Evolutionary conservation across 441 rosid genomes (phyloP), one percentile per base, ranked within the genome.

Genomic region (Capsella rubella): DNA sequence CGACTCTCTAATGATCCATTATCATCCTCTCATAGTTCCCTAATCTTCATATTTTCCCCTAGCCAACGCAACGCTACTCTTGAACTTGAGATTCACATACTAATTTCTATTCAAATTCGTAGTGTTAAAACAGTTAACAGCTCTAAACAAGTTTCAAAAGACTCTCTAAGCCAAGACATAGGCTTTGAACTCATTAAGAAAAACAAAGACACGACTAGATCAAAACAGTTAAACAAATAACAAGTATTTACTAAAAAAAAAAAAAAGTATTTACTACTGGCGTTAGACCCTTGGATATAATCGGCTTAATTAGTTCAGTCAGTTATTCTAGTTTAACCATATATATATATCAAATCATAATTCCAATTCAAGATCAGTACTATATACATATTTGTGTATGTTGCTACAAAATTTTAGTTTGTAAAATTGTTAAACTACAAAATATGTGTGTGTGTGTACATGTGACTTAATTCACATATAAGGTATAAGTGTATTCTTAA

Each of bases 1-100:
- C 68, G 73, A 50, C 25, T 25, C 29, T 39, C 40, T 27, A 57
- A 4, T 57, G 67, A 73, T 39, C 52, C 46, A 35, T 28, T 39
- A 37, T 29, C 52, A 51, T 50, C 11, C 29, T 58, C 27, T 25
- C 15, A 27, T 62, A 43, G 31, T 28, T 8, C 40, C 37, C 39
- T 25, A 25, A 11, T 11, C 2, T 3, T 18, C 10, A 58, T 37
- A 0, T 12, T 40, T 60, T 15, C 9, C 9, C 40, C 40, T 37
- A 8, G 40, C 40, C 40, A 37, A 4, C 21, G 5, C 58, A 65
- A 34, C 25, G 25, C 47, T 10, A 39, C n/a, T 52, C 25, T 21
- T 21, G 25, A 21, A 21, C 25, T 21, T 21, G 25, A 7, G 18
- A 21, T 18, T 34, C 21, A 34, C 46, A 18, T 5, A n/a, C n/a